Conservation (phyloP, 176 grass and related monocot species). For the Luzula sylvatica region DNA sequence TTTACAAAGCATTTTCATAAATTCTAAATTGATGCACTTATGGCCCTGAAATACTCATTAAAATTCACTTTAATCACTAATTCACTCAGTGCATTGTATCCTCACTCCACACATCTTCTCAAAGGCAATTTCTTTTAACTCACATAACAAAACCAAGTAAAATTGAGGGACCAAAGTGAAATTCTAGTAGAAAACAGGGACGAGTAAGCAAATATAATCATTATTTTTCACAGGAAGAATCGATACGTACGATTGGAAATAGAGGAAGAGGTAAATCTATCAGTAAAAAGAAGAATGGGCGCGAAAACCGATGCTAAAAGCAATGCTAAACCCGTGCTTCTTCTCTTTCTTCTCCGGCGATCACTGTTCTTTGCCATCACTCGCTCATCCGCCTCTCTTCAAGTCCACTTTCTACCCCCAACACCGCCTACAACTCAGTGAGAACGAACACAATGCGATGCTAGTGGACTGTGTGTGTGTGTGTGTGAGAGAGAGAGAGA, state of each 20-base stretch:
- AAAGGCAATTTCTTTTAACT: constrained; percentile 7
- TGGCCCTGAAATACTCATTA: too few species aligned
- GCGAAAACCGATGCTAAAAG: constrained; percentile 55
- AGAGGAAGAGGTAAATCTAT: constrained; percentile 20
- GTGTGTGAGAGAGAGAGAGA: background rate
- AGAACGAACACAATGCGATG: background rate
- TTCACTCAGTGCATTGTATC: background rate
- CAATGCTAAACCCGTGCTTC: constrained; percentile 37
- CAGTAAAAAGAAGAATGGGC: constrained; percentile 62
- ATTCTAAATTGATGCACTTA: too few species aligned
- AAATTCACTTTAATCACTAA: background rate
- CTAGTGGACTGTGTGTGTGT: background rate
- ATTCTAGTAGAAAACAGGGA: constrained; percentile 10
- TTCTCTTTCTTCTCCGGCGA: constrained; percentile 21
- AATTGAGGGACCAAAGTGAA: background rate
- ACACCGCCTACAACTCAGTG: background rate
- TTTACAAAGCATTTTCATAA: too few species aligned
- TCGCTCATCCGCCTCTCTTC: background rate
- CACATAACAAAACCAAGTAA: constrained; percentile 30
- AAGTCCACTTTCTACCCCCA: background rate
- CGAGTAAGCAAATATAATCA: constrained; percentile 17
- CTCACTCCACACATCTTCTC: constrained; percentile 21
- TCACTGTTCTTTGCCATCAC: constrained; percentile 11
- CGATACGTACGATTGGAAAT: constrained; percentile 34
- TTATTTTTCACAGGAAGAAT: too few species aligned